These are phyloP conservation scores for Aspergillus nanangensis DNA, from an alignment of 495 filamentous ascomycete genomes.

Conservation along the genomic window DNA sequence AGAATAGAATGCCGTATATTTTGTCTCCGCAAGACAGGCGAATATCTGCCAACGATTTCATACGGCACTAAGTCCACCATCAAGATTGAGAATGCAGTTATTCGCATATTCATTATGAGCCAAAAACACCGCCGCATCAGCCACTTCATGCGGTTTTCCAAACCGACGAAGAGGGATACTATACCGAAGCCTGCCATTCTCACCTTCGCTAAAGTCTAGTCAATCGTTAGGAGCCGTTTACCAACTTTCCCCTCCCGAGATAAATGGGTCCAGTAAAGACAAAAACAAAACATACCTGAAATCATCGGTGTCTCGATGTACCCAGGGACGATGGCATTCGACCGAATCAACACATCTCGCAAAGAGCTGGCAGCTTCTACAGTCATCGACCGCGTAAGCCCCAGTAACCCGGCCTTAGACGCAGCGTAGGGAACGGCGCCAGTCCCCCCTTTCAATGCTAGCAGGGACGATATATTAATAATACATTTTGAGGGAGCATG, in stretches of 20 bases:
- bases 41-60: constrained; percentile 16
- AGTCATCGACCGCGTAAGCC: constrained; percentile 68
- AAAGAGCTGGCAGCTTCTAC: constrained; percentile 48
- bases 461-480: constrained; percentile 73
- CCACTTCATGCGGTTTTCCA: constrained; percentile 64
- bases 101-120: constrained; percentile 75
- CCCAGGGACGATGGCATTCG: constrained; percentile 79
- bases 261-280: background rate
- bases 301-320: constrained; percentile 81
- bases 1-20: too few species aligned
- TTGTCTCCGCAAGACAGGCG: background rate
- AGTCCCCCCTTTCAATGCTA: constrained; percentile 56
- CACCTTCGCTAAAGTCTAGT: constrained; percentile 32
- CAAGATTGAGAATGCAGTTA: constrained; percentile 81
- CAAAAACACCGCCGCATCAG: constrained; percentile 77
- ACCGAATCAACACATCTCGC: constrained; percentile 49
- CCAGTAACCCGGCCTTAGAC: constrained; percentile 73
- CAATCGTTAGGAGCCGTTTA: background rate
- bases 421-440: constrained; percentile 74
- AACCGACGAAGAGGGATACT: constrained; percentile 67
- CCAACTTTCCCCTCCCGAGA: background rate
- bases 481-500: constrained; percentile 49
- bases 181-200: constrained; percentile 29
- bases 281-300: constrained; percentile 42
- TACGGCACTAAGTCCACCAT: constrained; percentile 72